Conservation (phyloP, 176 grass and related monocot genomes). For the Calamus simplicifolius region DNA sequence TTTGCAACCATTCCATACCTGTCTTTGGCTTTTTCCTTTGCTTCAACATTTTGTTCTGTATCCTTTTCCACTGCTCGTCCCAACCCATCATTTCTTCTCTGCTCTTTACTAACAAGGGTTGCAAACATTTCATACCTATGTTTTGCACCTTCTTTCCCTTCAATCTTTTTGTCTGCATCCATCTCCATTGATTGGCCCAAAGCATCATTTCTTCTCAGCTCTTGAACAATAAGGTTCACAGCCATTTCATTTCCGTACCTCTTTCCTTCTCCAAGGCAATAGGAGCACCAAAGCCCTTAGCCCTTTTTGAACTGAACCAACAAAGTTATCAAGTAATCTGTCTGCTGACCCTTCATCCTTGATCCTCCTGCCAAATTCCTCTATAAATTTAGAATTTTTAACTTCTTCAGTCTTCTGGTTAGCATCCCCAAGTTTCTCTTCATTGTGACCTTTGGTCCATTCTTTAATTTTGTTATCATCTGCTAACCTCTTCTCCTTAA, state of each 20-base stretch:
- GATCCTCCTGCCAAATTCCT: slow-evolving; percentile 39
- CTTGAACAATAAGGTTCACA: slow-evolving; percentile 17
- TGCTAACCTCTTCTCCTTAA: slow-evolving; percentile 39
- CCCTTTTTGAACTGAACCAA: slow-evolving; percentile 34
- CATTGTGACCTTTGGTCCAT: slow-evolving; percentile 21
- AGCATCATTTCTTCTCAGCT: slow-evolving; percentile 38
- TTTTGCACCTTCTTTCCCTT: slow-evolving; percentile 19
- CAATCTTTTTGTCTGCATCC: slow-evolving; percentile 17
- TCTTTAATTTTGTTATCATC: slow-evolving; percentile 32
- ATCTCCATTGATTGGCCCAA: slow-evolving; percentile 32
- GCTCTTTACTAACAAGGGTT: background rate
- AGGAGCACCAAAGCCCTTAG: slow-evolving; percentile 25
- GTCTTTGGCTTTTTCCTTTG: background rate
- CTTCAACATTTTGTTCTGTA: slow-evolving; percentile 17
- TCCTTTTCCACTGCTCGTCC: slow-evolving; percentile 31
- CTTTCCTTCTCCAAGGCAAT: slow-evolving; percentile 32
- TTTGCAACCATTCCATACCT: slow-evolving; percentile 15
- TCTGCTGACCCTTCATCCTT: slow-evolving; percentile 30
- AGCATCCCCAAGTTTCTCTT: slow-evolving; percentile 33
- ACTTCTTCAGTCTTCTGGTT: slow-evolving; percentile 37
- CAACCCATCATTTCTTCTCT: slow-evolving; percentile 24
- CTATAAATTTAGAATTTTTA: slow-evolving; percentile 42
- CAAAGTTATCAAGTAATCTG: slow-evolving; percentile 31
- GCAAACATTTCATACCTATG: background rate
- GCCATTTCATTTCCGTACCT: slow-evolving; percentile 35